A percentile compares a stretch with the other conserved stretches of the same genome.
Evolutionary conservation across 1,284 basidiomycete genomes (phyloP).

Genomic region (Hemileccinum hortonii): DNA sequence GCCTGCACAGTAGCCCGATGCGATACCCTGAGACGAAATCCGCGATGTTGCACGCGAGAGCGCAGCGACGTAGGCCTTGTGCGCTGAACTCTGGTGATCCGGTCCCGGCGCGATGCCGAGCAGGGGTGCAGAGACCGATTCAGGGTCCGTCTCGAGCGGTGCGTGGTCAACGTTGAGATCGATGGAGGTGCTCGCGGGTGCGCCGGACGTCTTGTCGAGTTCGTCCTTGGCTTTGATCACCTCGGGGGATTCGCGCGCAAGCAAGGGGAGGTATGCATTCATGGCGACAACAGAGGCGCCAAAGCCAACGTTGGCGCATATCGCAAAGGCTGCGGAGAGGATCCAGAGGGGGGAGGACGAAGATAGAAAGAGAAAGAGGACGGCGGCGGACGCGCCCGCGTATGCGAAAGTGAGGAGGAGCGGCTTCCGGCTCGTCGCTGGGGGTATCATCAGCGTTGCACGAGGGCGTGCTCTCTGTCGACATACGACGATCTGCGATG

Average conservation of each 20-base stretch:
- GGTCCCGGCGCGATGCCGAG: conserved; percentile 24
- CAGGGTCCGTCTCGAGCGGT: conserved; percentile 10
- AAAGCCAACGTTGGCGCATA: conserved; percentile 79
- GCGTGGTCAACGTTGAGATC: conserved; percentile 22
- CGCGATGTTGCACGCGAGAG: conserved; percentile 72
- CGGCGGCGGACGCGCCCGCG: conserved; percentile 64
- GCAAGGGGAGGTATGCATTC: conserved; percentile 82
- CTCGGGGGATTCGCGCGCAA: conserved; percentile 67
- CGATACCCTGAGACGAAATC: conserved; percentile 81
- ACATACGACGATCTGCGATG: conserved; percentile 82
- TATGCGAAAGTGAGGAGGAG: conserved; percentile 75
- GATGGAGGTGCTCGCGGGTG: conserved; percentile 19
- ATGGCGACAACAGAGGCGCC: conserved; percentile 83
- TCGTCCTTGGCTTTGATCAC: conserved; percentile 49
- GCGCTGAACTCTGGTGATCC: conserved; percentile 5
- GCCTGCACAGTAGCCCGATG: conserved; percentile 78
- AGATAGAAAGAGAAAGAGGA: conserved; percentile 71
- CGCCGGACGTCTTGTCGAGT: conserved; percentile 25
- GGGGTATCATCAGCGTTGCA: conserved; percentile 1
- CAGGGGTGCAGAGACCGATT: conserved; percentile 23
- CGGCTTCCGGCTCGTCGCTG: conserved; percentile 76
- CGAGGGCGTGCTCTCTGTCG: not conserved
- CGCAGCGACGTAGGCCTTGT: conserved; percentile 45
- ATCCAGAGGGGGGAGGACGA: conserved; percentile 69
- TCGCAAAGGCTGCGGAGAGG: conserved; percentile 60